Conservation (phyloP, 169 alveolate genomes). For the Plasmodium billcollinsi region DNA sequence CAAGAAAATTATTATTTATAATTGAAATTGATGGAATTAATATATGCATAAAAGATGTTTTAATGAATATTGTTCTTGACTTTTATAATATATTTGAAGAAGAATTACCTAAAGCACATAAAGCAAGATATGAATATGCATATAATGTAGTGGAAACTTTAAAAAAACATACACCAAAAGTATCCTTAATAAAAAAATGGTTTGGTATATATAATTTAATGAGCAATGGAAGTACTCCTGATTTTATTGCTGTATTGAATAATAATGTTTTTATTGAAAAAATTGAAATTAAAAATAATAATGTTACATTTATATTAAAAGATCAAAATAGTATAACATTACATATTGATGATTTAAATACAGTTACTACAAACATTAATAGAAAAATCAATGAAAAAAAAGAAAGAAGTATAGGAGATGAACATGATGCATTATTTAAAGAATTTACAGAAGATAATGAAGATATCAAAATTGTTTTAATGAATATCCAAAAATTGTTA, state of each 20-base stretch:
- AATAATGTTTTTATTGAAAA: constrained; percentile 58
- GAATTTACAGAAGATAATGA: constrained; percentile 19
- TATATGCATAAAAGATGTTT: constrained; percentile 51
- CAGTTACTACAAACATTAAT: constrained; percentile 53
- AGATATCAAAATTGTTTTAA: constrained; percentile 40
- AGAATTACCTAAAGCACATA: constrained; percentile 67
- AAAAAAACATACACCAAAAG: constrained; percentile 71
- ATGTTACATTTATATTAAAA: constrained; percentile 52
- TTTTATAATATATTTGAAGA: constrained; percentile 63
- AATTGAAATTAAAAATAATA: constrained; percentile 54
- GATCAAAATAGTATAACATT: constrained; percentile 48
- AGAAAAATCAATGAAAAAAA: constrained; percentile 14
- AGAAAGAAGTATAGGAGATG: background rate
- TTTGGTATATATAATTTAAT: constrained; percentile 58
- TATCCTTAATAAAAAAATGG: constrained; percentile 68
- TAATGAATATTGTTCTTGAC: constrained; percentile 33
- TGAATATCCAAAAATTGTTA: constrained; percentile 38
- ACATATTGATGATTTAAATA: constrained; percentile 63
- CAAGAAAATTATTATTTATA: constrained; percentile 67
- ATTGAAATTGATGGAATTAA: constrained; percentile 59
- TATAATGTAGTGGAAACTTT: constrained; percentile 71
- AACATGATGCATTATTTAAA: background rate
- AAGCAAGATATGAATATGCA: constrained; percentile 70
- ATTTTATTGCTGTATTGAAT: constrained; percentile 49
- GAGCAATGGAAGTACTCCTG: constrained; percentile 77